Evolutionary conservation across 345 rosid genomes (phyloP).

Genomic region (Eucalyptus regnans): DNA sequence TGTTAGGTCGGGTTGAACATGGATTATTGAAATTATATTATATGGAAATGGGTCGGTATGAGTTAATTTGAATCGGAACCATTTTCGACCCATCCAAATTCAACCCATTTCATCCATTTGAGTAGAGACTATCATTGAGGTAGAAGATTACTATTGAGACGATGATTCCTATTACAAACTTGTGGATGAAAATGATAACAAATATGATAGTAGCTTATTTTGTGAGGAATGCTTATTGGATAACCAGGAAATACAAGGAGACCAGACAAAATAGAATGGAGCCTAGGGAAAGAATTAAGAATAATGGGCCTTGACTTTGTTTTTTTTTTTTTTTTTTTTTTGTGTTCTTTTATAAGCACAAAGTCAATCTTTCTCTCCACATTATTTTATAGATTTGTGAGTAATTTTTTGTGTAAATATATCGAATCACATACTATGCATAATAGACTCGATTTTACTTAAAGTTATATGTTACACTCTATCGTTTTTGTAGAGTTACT

Average conservation of each 20-base stretch:
- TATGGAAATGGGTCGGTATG: not conserved
- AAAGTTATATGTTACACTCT: not conserved
- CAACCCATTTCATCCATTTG: not conserved
- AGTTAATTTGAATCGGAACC: not conserved
- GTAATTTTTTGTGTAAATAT: not conserved
- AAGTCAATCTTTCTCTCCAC: not conserved
- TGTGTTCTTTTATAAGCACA: not conserved
- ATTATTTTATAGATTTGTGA: not conserved
- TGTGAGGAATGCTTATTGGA: not conserved
- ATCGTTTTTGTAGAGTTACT: not conserved
- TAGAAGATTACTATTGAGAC: not conserved
- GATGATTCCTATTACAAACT: not conserved
- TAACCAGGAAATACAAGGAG: not conserved
- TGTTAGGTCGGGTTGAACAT: not conserved
- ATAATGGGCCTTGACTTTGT: not conserved
- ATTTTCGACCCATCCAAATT: not conserved
- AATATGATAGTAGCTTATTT: not conserved
- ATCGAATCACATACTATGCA: not conserved
- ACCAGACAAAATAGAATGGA: not conserved
- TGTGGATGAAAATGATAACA: not conserved
- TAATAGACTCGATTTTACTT: not conserved
- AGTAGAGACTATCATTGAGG: not conserved
- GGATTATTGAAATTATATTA: accelerated
- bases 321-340: not conserved
- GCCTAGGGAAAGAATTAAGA: not conserved